These are phyloP conservation scores for Mortierella sp. DNA, from an alignment of 371 early-diverging fungal species.

Conservation along the genomic window DNA sequence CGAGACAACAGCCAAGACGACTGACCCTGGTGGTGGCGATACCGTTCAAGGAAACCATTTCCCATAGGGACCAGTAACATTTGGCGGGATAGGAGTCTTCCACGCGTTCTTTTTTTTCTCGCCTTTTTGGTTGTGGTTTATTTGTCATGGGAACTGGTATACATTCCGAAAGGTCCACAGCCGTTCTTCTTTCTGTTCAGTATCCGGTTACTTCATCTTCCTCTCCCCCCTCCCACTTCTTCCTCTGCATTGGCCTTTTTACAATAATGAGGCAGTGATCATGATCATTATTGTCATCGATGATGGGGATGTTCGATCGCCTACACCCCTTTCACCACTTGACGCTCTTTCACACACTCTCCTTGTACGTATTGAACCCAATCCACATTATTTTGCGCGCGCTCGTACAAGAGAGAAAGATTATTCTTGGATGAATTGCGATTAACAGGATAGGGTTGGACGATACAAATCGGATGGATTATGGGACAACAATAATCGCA, in stretches of 20 bases:
- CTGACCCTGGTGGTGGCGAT: background rate
- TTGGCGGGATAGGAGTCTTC: conserved; percentile 10
- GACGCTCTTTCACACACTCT: background rate
- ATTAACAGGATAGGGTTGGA: conserved; percentile 12
- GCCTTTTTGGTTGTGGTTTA: background rate
- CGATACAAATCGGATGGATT: background rate
- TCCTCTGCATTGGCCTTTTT: background rate
- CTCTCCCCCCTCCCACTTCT: background rate
- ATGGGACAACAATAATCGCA: background rate
- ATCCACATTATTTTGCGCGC: background rate
- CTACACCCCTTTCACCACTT: too few relatives aligned
- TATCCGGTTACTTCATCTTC: background rate
- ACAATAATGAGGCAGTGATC: background rate
- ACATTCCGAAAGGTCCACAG: background rate
- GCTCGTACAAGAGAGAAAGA: background rate
- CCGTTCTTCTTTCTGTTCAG: background rate
- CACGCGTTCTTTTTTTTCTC: conserved; percentile 7
- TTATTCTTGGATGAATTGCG: conserved; percentile 8
- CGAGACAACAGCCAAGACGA: background rate
- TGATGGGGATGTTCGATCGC: background rate
- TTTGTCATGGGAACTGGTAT: background rate
- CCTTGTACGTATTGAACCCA: background rate
- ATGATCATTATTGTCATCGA: background rate
- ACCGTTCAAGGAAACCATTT: background rate
- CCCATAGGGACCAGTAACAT: background rate